Percentiles rank a stretch among this genome's conserved stretches.
Evolutionary conservation across 352 stramenopile species (phyloP).

Genomic region (Phytophthora colocasiae): DNA sequence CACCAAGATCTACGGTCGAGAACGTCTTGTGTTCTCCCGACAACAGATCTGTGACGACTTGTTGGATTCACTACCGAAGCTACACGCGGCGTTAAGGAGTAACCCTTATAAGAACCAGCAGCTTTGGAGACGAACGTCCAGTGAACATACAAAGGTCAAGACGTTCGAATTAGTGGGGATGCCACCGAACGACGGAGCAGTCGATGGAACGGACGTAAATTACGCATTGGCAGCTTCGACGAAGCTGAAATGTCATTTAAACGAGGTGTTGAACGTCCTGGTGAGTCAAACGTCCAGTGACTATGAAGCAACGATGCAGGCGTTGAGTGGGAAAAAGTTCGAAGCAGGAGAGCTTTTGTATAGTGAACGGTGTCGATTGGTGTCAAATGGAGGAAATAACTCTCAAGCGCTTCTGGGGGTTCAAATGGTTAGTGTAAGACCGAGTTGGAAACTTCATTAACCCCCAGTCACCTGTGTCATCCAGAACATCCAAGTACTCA

Average conservation of each 20-base stretch:
- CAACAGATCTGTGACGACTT: conserved; percentile 44
- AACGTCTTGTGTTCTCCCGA: conserved; percentile 30
- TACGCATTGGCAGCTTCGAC: conserved; percentile 48
- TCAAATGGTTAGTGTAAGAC: conserved; percentile 26
- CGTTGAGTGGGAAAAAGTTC: conserved; percentile 44
- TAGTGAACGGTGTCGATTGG: conserved; percentile 40
- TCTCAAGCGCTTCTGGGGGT: conserved; percentile 32
- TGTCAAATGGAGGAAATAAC: conserved; percentile 6
- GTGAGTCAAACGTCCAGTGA: conserved; percentile 39
- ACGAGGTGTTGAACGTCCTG: conserved; percentile 62
- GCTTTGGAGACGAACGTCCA: conserved; percentile 43
- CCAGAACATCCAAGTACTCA: conserved; percentile 35
- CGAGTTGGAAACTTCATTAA: conserved; percentile 17
- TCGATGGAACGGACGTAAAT: conserved; percentile 37
- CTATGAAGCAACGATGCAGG: conserved; percentile 47
- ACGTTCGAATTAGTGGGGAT: conserved; percentile 49
- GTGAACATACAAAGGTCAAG: conserved; percentile 1
- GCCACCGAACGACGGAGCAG: conserved; percentile 22
- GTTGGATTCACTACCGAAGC: conserved; percentile 34
- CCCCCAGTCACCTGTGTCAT: conserved; percentile 22
- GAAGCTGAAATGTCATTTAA: conserved; percentile 53
- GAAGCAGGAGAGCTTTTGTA: conserved; percentile 45
- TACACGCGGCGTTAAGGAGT: conserved; percentile 39
- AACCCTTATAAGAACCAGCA: conserved; percentile 20
- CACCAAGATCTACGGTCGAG: conserved; percentile 21